A percentile compares a stretch with the other conserved stretches of the same genome.
phyloP scores from a whole-genome alignment of 1,284 basidiomycete genomes.

The Fomitopsis schrenkii region DNA sequence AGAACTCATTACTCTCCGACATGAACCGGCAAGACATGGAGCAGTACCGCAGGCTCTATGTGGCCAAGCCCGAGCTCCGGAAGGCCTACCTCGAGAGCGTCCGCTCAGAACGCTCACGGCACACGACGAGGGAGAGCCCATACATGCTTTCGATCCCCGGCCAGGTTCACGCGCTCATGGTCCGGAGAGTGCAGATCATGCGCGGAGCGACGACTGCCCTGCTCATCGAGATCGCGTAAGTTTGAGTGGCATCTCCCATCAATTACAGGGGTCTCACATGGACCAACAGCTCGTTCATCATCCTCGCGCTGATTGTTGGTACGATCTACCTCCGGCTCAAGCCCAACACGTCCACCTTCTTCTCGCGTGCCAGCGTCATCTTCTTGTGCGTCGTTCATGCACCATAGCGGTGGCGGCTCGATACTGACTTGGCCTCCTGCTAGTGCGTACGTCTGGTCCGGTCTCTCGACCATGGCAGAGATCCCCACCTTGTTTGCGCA shows the following conservation, averaged over 20 bases:
- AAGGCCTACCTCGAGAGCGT: conserved; percentile 44
- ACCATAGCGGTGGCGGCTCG: background rate
- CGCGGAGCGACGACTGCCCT: conserved; percentile 44
- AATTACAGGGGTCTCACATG: background rate
- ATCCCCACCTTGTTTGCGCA: conserved; percentile 68
- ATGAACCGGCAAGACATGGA: conserved; percentile 40
- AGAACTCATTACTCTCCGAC: conserved; percentile 29
- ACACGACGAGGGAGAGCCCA: conserved; percentile 11
- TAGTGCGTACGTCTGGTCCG: conserved; percentile 49
- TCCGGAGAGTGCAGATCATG: conserved; percentile 57
- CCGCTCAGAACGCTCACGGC: conserved; percentile 40
- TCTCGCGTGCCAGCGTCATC: conserved; percentile 73
- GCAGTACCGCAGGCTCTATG: conserved; percentile 26
- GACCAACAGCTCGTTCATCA: conserved; percentile 35
- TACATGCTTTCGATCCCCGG: conserved; percentile 27
- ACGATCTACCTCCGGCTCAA: conserved; percentile 67
- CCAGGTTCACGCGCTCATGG: conserved; percentile 60
- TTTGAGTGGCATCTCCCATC: background rate
- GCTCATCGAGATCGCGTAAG: conserved; percentile 21
- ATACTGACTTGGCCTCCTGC: background rate
- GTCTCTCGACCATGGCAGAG: conserved; percentile 56
- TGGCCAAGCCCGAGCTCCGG: conserved; percentile 15
- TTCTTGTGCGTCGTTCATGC: conserved; percentile 46
- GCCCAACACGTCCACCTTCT: conserved; percentile 61
- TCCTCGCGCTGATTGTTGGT: conserved; percentile 69